phyloP scores from a whole-genome alignment of 1,284 basidiomycete species.

The Polyporus tsugae region DNA sequence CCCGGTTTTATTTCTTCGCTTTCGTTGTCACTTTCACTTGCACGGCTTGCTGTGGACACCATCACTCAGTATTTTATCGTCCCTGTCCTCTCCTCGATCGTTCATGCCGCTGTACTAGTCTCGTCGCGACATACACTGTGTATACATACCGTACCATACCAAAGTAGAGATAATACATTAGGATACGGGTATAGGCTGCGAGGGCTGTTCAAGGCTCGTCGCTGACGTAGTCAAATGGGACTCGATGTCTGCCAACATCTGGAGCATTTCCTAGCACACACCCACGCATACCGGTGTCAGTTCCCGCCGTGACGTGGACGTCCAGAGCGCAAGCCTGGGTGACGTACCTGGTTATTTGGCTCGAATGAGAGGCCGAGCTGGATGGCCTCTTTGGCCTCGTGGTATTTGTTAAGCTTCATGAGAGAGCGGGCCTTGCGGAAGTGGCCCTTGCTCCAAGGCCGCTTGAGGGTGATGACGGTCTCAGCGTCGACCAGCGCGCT shows the following conservation, averaged over 20 bases:
- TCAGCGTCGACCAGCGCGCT: slow-evolving; percentile 93
- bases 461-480: slow-evolving; percentile 84
- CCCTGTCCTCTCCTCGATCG: not conserved
- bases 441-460: slow-evolving; percentile 95
- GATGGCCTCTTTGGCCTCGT: slow-evolving; percentile 87
- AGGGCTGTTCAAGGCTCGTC: slow-evolving; percentile 22
- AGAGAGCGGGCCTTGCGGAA: slow-evolving; percentile 93
- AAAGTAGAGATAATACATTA: slow-evolving; percentile 32
- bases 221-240: slow-evolving; percentile 24
- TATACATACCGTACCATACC: slow-evolving; percentile 29
- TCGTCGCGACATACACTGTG: slow-evolving; percentile 27
- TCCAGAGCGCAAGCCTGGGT: not conserved
- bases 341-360: slow-evolving; percentile 78
- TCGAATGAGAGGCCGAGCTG: slow-evolving; percentile 90
- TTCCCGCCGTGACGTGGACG: not conserved
- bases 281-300: not conserved
- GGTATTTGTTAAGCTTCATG: slow-evolving; percentile 72
- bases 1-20: not conserved
- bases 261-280: slow-evolving; percentile 36
- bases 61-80: not conserved
- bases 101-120: slow-evolving; percentile 14
- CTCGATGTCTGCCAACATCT: slow-evolving; percentile 37
- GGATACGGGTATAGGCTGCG: slow-evolving; percentile 35
- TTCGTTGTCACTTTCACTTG: not conserved
- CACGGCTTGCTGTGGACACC: not conserved